A percentile compares a stretch with the other conserved stretches of the same genome.
These are phyloP conservation scores for Aspergillus spinulosporus DNA, from an alignment of 2,329 filamentous ascomycete genomes.

Conservation along the genomic window DNA sequence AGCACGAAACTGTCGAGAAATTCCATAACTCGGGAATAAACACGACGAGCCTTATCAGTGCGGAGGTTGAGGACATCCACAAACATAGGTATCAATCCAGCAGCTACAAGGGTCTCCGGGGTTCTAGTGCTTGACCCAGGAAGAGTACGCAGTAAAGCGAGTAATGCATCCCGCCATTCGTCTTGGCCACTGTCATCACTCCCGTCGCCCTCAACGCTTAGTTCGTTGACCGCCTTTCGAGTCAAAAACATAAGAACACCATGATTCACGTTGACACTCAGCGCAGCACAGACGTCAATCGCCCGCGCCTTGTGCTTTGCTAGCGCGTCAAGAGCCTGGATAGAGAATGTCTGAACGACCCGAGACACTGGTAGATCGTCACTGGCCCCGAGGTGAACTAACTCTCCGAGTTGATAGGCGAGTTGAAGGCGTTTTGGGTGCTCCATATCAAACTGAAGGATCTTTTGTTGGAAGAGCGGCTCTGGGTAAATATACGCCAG, in stretches of 20 bases:
- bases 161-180: conserved; percentile 86
- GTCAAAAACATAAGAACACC: conserved; percentile 92
- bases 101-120: conserved; percentile 80
- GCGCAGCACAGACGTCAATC: conserved; percentile 80
- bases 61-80: conserved; percentile 84
- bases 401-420: conserved; percentile 85
- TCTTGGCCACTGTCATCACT: conserved; percentile 68
- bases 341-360: conserved; percentile 76
- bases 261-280: conserved; percentile 95
- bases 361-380: conserved; percentile 68
- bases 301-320: conserved; percentile 74
- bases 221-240: conserved; percentile 82
- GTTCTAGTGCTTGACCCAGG: conserved; percentile 70
- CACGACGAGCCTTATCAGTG: conserved; percentile 76
- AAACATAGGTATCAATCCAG: conserved; percentile 84
- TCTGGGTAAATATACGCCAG: conserved; percentile 87
- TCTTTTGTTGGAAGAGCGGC: conserved; percentile 76
- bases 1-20: conserved; percentile 90
- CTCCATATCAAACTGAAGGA: conserved; percentile 83
- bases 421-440: conserved; percentile 87
- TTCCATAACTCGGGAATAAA: conserved; percentile 78
- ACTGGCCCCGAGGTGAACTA: conserved; percentile 79
- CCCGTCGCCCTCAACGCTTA: conserved; percentile 62
- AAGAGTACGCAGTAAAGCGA: conserved; percentile 79
- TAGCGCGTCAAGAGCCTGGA: conserved; percentile 82